A percentile compares a stretch with the other conserved stretches of the same genome.
phyloP scores from a whole-genome alignment of 2,329 filamentous ascomycete species.

The Pseudogymnoascus sp. region DNA sequence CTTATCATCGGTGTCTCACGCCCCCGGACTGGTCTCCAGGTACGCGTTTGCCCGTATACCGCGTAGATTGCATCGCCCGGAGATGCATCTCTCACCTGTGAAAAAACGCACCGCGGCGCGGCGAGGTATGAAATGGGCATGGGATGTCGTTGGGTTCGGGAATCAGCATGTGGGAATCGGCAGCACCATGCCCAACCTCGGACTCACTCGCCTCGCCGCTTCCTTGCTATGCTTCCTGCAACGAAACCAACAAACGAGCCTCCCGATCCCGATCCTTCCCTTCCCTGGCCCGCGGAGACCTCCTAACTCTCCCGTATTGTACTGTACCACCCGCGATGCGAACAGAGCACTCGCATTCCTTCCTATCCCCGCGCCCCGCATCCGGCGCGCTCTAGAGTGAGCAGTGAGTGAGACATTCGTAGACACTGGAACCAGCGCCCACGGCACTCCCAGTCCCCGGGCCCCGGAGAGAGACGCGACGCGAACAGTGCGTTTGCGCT shows the following conservation, averaged over 20 bases:
- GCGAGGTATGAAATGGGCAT: not conserved
- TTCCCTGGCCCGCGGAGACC: not conserved
- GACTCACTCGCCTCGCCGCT: not conserved
- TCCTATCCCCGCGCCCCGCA: not conserved
- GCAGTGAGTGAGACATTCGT: not conserved
- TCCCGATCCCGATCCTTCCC: not conserved
- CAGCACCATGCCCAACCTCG: not conserved
- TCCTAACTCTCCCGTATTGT: not conserved
- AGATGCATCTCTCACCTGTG: not conserved
- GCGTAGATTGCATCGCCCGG: not conserved
- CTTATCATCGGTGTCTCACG: not conserved
- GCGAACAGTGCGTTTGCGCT: not conserved
- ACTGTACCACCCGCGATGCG: not conserved
- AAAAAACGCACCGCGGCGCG: not conserved
- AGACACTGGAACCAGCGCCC: not conserved
- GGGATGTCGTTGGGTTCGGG: not conserved
- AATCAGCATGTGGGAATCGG: not conserved
- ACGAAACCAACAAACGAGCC: not conserved
- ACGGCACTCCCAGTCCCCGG: not conserved
- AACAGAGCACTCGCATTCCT: not conserved
- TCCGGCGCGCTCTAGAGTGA: not conserved
- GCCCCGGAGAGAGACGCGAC: not conserved
- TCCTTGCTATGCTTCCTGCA: not conserved
- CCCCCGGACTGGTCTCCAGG: not conserved
- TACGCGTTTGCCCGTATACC: not conserved